Evolutionary conservation across 345 rosid genomes (phyloP).

Genomic region (Hibiscus mutabilis): DNA sequence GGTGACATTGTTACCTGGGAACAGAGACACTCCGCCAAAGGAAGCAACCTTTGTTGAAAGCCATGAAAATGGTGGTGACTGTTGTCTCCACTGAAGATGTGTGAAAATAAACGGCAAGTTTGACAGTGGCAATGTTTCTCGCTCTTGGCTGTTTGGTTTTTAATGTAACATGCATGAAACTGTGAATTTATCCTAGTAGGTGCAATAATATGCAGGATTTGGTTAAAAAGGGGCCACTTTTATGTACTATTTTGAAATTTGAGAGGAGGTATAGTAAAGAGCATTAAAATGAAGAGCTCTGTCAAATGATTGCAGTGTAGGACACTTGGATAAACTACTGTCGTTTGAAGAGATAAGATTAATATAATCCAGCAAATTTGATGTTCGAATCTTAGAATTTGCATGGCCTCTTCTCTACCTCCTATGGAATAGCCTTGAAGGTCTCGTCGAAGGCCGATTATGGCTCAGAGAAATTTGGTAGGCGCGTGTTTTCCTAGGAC

Average conservation of each 20-base stretch:
- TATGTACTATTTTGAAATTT: neutral
- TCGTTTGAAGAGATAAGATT: neutral
- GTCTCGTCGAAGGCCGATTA: neutral
- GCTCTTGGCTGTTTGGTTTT: neutral
- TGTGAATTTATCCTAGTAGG: neutral
- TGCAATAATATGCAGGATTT: neutral
- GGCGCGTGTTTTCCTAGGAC: neutral
- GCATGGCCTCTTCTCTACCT: no score
- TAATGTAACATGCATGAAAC: neutral
- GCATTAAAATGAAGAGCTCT: neutral
- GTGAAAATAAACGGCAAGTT: neutral
- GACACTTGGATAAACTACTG: neutral
- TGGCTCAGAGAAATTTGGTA: neutral
- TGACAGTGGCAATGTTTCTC: neutral
- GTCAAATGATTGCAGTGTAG: neutral
- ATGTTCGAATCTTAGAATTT: no score
- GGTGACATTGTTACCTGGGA: neutral
- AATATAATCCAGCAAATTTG: no score
- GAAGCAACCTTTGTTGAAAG: neutral
- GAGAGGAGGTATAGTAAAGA: neutral
- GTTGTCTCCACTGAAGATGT: neutral
- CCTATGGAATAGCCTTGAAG: neutral
- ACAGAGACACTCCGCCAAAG: neutral
- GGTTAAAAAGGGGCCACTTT: neutral
- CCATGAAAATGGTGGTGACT: neutral